Conservation (phyloP, 1,139 yeast genomes). For the Pneumocystis jirovecii region DNA sequence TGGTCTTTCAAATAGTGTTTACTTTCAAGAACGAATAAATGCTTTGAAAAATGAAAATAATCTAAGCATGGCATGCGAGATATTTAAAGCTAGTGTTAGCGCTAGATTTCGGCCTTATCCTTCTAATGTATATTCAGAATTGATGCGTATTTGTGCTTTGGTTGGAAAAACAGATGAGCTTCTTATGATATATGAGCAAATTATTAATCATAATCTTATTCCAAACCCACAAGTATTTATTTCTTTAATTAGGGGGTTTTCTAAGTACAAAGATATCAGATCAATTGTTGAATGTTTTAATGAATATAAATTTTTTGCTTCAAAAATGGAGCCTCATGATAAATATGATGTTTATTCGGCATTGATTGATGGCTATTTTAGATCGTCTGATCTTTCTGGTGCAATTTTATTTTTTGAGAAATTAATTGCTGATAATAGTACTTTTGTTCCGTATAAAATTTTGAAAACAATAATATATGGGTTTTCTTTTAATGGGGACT, state of each 20-base stretch:
- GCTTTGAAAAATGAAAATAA: neutral
- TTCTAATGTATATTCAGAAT: conserved; percentile 7
- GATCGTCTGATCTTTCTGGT: conserved; percentile 17
- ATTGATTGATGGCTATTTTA: conserved; percentile 23
- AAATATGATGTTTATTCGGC: conserved; percentile 18
- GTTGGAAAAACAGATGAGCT: conserved; percentile 2
- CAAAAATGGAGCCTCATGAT: conserved; percentile 11
- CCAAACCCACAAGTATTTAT: neutral
- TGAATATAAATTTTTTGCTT: conserved; percentile 13
- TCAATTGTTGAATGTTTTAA: conserved; percentile 15
- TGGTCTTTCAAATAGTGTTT: conserved; percentile 1
- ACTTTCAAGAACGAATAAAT: neutral
- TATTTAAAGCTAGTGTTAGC: conserved; percentile 4
- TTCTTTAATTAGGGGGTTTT: neutral
- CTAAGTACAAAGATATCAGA: conserved; percentile 6
- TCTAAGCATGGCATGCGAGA: neutral
- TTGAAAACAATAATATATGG: neutral
- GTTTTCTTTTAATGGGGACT: neutral
- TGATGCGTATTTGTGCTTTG: conserved; percentile 4
- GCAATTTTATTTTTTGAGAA: conserved; percentile 21
- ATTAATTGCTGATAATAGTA: neutral
- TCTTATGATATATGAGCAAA: neutral
- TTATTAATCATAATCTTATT: neutral
- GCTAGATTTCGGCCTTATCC: neutral
- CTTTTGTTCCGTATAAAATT: neutral